phyloP scores from a whole-genome alignment of 192 early-diverging fungal genomes.

The Spizellomyces punctatus region DNA sequence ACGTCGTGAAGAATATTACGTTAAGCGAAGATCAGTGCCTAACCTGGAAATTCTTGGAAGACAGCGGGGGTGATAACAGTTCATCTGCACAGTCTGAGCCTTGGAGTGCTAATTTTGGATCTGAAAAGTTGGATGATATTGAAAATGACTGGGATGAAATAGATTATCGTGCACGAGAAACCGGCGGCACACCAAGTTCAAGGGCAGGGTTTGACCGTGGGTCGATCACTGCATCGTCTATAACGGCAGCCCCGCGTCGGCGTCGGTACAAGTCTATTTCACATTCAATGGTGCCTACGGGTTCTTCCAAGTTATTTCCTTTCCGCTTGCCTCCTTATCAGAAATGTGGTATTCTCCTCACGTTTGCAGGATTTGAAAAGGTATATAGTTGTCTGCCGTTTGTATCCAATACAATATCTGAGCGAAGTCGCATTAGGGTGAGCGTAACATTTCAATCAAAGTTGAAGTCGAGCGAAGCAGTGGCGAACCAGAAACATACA shows the following conservation, averaged over 20 bases:
- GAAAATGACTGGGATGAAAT: conserved; percentile 60
- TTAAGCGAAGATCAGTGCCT: conserved; percentile 39
- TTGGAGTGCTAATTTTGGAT: conserved; percentile 18
- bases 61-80: conserved; percentile 27
- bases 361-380: conserved; percentile 47
- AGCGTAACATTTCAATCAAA: conserved; percentile 28
- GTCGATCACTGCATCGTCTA: conserved; percentile 2
- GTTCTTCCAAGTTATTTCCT: conserved; percentile 43
- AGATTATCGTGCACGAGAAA: conserved; percentile 41
- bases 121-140: conserved; percentile 12
- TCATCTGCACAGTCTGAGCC: not conserved
- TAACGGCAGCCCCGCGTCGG: conserved; percentile 15
- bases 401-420: not conserved
- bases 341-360: conserved; percentile 24
- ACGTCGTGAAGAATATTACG: conserved; percentile 44
- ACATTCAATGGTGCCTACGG: not conserved
- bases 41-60: conserved; percentile 51
- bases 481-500: conserved; percentile 44
- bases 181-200: conserved; percentile 8
- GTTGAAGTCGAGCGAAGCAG: conserved; percentile 44
- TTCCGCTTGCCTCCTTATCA: conserved; percentile 44
- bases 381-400: conserved; percentile 10
- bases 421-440: conserved; percentile 33
- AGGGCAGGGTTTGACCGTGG: conserved; percentile 17
- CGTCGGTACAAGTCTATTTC: conserved; percentile 35